These are phyloP conservation scores for Acacia pycnantha DNA, from an alignment of 331 rosid species.

Conservation along the genomic window DNA sequence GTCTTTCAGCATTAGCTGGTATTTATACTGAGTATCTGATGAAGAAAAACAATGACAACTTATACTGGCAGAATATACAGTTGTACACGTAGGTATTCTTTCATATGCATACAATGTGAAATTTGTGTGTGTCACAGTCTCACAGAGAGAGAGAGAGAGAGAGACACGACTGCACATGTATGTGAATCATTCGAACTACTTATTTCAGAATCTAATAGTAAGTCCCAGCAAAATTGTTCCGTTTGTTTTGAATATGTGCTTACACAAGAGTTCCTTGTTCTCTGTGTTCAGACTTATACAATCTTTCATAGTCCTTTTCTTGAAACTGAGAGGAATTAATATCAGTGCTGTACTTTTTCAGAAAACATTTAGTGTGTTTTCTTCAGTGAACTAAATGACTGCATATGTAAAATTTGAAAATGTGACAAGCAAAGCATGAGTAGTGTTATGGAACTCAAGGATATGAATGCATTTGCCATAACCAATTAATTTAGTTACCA, in stretches of 20 bases:
- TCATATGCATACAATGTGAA: neutral
- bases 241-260: neutral
- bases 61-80: conserved; percentile 8
- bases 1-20: conserved; percentile 11
- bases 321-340: neutral
- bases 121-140: neutral
- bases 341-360: neutral
- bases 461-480: neutral
- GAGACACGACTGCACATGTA: neutral
- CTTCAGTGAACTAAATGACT: neutral
- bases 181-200: neutral
- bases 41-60: conserved; percentile 21
- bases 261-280: neutral
- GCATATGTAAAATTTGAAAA: neutral
- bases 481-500: neutral
- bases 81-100: conserved; percentile 8
- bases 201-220: neutral
- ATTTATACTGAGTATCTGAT: conserved; percentile 2
- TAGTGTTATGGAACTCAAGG: neutral
- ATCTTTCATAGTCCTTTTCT: neutral
- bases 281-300: neutral
- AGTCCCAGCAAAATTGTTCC: neutral
- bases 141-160: neutral
- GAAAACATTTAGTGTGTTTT: neutral
- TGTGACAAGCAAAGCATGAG: neutral